Evolutionary conservation across 2,329 filamentous ascomycete genomes (phyloP), one percentile per base, ranked within the genome.

Genomic region (Chrysoporthe austroafricana): DNA sequence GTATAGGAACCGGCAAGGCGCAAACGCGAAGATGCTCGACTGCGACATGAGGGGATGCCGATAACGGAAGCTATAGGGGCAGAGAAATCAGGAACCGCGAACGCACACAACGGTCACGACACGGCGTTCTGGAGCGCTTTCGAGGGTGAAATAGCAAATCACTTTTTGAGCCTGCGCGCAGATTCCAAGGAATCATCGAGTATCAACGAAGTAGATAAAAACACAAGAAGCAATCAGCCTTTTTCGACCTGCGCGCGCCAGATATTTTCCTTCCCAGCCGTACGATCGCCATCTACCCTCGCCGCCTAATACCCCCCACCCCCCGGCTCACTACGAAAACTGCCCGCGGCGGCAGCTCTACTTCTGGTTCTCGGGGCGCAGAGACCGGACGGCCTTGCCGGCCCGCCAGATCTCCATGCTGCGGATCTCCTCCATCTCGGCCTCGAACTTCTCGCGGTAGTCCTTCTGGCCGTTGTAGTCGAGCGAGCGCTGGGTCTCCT

Each of bases 351-450:
- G 11, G 2, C n/a, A 59, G 57, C 36, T 70, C 85, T 90, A 92
- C 83, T 92, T 90, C 83, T 91, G 88, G 87, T 95, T 95, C 87
- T 96, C 92, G 74, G 92, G 92, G 79, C 92, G 91, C 79, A 96
- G 91, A 78, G 88, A 85, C 75, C 95, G 91, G 77, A 99, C 96
- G 76, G 96, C 93, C 90, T 97, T 98, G 82, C 96, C 96, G 73
- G 96, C 96, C 79, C 92, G 90, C 96, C 96, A 99, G 89, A 99
- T 99, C 89, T 99, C 96, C 78, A 99, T 86, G 79, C 94, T 88
- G 78, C 95, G 92, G 85, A 99, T 98, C 87, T 98, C 96, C 85
- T 97, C 87, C 90, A 99, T 92, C 91, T 99, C 96, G 79, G 93
- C 89, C 89, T 97, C 94, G 83, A 94, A 99, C 85, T 92, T 94